A percentile compares a stretch with the other conserved stretches of the same genome.
phyloP scores from a whole-genome alignment of 768 basidiomycete genomes.

The Fistulinella prunicolor region DNA sequence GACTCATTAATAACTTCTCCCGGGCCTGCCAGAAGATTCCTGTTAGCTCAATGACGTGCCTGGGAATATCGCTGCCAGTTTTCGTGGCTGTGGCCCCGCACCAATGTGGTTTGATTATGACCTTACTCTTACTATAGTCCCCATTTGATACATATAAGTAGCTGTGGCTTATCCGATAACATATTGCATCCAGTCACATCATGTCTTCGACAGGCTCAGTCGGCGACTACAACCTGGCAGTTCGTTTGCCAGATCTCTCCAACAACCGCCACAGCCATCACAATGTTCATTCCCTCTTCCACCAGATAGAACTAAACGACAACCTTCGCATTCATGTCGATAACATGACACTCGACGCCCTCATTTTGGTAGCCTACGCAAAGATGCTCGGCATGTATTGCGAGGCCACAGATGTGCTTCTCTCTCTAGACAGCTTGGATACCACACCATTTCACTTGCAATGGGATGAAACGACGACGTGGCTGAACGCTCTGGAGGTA shows the following conservation, averaged over 20 bases:
- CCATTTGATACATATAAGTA: too few relatives aligned
- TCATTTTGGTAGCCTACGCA: conserved; percentile 22
- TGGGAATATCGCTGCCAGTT: too few relatives aligned
- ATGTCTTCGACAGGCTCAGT: neutral
- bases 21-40: too few relatives aligned
- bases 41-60: too few relatives aligned
- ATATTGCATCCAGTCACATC: neutral
- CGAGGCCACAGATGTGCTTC: conserved; percentile 17
- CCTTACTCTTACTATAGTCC: too few relatives aligned
- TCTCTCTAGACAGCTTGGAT: conserved; percentile 13
- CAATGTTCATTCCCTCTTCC: neutral
- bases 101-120: too few relatives aligned
- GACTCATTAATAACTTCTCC: too few relatives aligned
- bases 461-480: conserved; percentile 19
- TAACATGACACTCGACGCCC: conserved; percentile 3
- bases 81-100: too few relatives aligned
- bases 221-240: neutral
- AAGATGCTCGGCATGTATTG: conserved; percentile 24
- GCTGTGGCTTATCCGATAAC: conserved; percentile 14
- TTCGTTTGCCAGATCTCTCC: conserved; percentile 22
- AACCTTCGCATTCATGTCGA: conserved; percentile 1
- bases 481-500: conserved; percentile 11
- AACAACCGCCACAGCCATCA: conserved; percentile 12
- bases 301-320: conserved; percentile 4
- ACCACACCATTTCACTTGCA: conserved; percentile 8